Evolutionary conservation across 2,329 filamentous ascomycete genomes (phyloP), one percentile per base, ranked within the genome.

Genomic region (Trichoderma semiorbis): DNA sequence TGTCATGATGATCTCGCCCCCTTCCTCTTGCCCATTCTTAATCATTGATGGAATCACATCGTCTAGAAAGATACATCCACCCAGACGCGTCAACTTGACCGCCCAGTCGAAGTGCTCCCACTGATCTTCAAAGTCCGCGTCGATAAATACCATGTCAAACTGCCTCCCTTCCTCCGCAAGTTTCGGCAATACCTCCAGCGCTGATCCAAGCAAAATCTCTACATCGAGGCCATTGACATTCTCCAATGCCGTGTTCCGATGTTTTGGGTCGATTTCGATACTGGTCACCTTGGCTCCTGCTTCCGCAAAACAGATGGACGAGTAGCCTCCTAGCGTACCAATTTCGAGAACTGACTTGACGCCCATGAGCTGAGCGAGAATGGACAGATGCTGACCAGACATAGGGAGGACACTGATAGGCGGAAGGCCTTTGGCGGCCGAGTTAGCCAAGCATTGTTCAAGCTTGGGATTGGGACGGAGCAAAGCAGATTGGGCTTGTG

Each of bases 111-210:
- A 63, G 24, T 63, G 61, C 16, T 63, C 61, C 61, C 61, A 63
- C 18, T 63, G 61, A 12, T 63, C 61, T 21, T 63, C 61, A n/a
- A 63, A 63, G 24, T 39, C 61, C 24, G 61, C 61, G 36, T 63
- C 61, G 18, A 63, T 63, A 30, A 63, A 63, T n/a, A 63, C 61
- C 61, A 63, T 63, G 36, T 63, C 61, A 63, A 63, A 63, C 26
- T 63, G 61, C 24, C 21, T 63, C 24, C 61, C 61, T 47, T 63
- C 36, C 61, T 63, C 36, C 5, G 61, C 61, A 47, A 63, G 61
- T 26, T 47, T 63, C 36, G 61, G 61, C 18, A 63, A 30, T 7
- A 63, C 24, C 4, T 63, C 61, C 16, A 63, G 34, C 24, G 61
- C 61, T 8, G 61, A 39, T 21, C 61, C 61, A 50, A 50, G n/a